These are phyloP conservation scores for Suillus hirtellus DNA, from an alignment of 768 basidiomycete species.

Conservation along the genomic window DNA sequence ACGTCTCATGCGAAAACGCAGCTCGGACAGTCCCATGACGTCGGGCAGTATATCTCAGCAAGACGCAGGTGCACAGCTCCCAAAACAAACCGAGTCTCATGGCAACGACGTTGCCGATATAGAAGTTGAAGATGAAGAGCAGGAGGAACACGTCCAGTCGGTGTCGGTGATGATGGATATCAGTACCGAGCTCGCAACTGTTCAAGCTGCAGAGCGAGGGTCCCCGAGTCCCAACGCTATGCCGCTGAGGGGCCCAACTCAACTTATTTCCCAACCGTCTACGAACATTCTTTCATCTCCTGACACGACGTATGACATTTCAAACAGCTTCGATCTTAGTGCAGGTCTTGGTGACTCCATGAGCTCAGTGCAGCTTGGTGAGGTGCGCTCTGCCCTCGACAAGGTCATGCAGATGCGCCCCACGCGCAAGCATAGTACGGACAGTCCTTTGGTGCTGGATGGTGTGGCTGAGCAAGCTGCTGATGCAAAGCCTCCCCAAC, in stretches of 20 bases:
- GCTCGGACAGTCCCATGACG: slow-evolving; percentile 42
- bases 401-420: slow-evolving; percentile 54
- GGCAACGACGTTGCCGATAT: slow-evolving; percentile 14
- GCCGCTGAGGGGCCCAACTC: slow-evolving; percentile 28
- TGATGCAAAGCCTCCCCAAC: background rate
- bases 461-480: background rate
- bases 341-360: slow-evolving; percentile 39
- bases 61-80: background rate
- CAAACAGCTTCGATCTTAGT: slow-evolving; percentile 24
- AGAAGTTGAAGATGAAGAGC: slow-evolving; percentile 17
- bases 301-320: slow-evolving; percentile 27
- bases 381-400: slow-evolving; percentile 73
- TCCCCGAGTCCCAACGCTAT: background rate
- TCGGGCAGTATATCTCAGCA: slow-evolving; percentile 16
- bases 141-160: slow-evolving; percentile 31
- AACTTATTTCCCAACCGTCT: slow-evolving; percentile 10
- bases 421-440: slow-evolving; percentile 42
- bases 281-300: slow-evolving; percentile 19
- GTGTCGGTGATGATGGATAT: slow-evolving; percentile 36
- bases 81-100: background rate
- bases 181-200: slow-evolving; percentile 52
- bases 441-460: slow-evolving; percentile 38
- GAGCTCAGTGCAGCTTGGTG: slow-evolving; percentile 59
- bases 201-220: slow-evolving; percentile 41
- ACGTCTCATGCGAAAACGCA: slow-evolving; percentile 46